A percentile compares a stretch with the other conserved stretches of the same genome.
Conservation (phyloP, 352 stramenopile genomes). For the Thraustotheca clavata region DNA sequence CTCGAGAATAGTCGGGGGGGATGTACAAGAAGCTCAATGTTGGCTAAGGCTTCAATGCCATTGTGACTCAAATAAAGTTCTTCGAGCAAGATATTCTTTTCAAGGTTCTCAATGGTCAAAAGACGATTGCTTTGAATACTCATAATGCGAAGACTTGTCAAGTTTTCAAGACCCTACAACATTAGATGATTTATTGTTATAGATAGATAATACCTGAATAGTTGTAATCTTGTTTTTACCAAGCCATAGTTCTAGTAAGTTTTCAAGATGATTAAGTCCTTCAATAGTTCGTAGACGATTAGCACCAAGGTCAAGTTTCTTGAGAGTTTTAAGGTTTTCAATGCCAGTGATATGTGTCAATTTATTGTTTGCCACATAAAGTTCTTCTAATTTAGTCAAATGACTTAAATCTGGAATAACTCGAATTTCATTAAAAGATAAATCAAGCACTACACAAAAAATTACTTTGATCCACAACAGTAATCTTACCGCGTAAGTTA, state of each 20-base stretch:
- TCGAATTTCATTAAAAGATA: slow-evolving; percentile 96
- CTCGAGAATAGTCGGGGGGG: not conserved
- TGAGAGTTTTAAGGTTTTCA: slow-evolving; percentile 66
- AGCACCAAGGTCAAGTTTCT: slow-evolving; percentile 95
- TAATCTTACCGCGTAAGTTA: slow-evolving; percentile 32
- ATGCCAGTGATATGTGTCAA: slow-evolving; percentile 93
- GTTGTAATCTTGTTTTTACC: slow-evolving; percentile 98
- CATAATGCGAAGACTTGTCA: slow-evolving; percentile 85
- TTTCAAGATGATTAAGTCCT: slow-evolving; percentile 79
- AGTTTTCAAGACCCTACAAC: slow-evolving; percentile 46
- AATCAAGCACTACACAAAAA: slow-evolving; percentile 72
- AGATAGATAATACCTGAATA: slow-evolving; percentile 40
- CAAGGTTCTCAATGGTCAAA: slow-evolving; percentile 87
- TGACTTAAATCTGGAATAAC: slow-evolving; percentile 73
- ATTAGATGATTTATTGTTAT: slow-evolving; percentile 19
- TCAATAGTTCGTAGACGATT: slow-evolving; percentile 93
- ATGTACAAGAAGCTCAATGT: slow-evolving; percentile 60
- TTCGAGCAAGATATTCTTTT: slow-evolving; percentile 78
- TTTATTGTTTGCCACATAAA: slow-evolving; percentile 98
- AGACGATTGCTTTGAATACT: slow-evolving; percentile 94
- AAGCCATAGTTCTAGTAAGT: slow-evolving; percentile 95
- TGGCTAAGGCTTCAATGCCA: slow-evolving; percentile 86
- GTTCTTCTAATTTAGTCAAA: slow-evolving; percentile 81
- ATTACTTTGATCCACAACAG: not conserved
- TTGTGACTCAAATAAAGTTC: slow-evolving; percentile 98